phyloP scores from a whole-genome alignment of 805 yeast genomes.

The Pichia deserticola region DNA sequence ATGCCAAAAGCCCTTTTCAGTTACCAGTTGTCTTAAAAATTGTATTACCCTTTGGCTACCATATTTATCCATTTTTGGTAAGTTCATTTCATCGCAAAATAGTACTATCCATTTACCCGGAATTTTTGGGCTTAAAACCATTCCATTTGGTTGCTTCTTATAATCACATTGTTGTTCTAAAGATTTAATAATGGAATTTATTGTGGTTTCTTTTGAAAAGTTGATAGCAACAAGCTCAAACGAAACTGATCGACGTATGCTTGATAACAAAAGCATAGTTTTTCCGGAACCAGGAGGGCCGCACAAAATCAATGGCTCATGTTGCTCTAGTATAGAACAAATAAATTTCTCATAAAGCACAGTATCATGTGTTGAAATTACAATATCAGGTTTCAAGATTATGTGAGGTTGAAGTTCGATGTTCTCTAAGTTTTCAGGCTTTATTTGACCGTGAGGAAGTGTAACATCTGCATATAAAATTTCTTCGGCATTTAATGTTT shows the following conservation, averaged over 20 bases:
- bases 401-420: slow-evolving; percentile 49
- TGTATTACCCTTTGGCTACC: slow-evolving; percentile 69
- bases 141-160: slow-evolving; percentile 43
- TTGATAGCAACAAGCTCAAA: slow-evolving; percentile 63
- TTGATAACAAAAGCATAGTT: slow-evolving; percentile 78
- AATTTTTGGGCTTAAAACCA: slow-evolving; percentile 47
- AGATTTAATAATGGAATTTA: slow-evolving; percentile 50
- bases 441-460: slow-evolving; percentile 31
- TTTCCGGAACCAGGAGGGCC: slow-evolving; percentile 99
- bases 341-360: slow-evolving; percentile 56
- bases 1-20: slow-evolving; percentile 73
- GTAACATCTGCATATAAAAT: slow-evolving; percentile 38
- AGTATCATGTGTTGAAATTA: slow-evolving; percentile 79
- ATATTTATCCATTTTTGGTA: slow-evolving; percentile 64
- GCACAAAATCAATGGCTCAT: slow-evolving; percentile 61
- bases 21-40: slow-evolving; percentile 68
- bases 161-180: slow-evolving; percentile 70
- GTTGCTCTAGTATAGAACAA: slow-evolving; percentile 46
- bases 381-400: slow-evolving; percentile 51
- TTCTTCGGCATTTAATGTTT: slow-evolving; percentile 7
- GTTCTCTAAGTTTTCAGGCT: slow-evolving; percentile 35
- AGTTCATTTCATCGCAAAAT: slow-evolving; percentile 87
- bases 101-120: slow-evolving; percentile 68
- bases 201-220: slow-evolving; percentile 75
- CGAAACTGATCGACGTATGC: slow-evolving; percentile 50